Evolutionary conservation across 306 rosid genomes (phyloP).

Genomic region (Inga laurina): DNA sequence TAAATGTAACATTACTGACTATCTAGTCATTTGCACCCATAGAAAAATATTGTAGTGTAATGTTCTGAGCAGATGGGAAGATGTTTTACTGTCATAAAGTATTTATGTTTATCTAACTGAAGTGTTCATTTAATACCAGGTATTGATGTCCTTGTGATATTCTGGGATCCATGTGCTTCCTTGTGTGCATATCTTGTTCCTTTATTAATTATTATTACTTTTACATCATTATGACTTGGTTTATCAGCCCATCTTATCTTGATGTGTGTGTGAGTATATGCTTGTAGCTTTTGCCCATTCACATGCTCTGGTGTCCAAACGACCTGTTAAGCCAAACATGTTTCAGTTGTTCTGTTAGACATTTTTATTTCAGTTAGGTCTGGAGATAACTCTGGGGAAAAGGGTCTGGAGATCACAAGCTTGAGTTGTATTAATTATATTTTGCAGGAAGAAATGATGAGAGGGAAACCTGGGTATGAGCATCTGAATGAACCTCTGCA

Average conservation of each 20-base stretch:
- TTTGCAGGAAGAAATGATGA: constrained; percentile 86
- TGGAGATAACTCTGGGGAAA: not conserved
- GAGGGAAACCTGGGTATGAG: constrained; percentile 92
- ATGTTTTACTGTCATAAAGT: not conserved
- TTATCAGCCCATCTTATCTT: constrained; percentile 11
- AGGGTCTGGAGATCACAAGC: not conserved
- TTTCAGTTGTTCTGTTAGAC: constrained; percentile 15
- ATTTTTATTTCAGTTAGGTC: not conserved
- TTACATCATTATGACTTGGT: not conserved
- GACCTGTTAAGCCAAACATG: constrained; percentile 18
- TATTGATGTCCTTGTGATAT: not conserved
- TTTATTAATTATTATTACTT: not conserved
- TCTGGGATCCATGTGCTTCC: not conserved
- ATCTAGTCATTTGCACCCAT: not conserved
- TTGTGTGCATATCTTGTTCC: not conserved
- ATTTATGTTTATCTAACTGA: constrained; percentile 6
- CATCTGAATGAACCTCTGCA: constrained; percentile 95
- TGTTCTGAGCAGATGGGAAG: constrained; percentile 6
- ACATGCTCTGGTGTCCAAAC: not conserved
- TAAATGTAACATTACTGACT: not conserved
- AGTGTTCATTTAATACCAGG: constrained; percentile 9
- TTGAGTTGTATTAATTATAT: constrained; percentile 27
- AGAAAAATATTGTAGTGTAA: constrained; percentile 23
- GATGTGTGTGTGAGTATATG: not conserved
- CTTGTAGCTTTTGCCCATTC: constrained; percentile 6